These are phyloP conservation scores for Brassica carinata DNA, from an alignment of 345 rosid genomes.

Conservation along the genomic window DNA sequence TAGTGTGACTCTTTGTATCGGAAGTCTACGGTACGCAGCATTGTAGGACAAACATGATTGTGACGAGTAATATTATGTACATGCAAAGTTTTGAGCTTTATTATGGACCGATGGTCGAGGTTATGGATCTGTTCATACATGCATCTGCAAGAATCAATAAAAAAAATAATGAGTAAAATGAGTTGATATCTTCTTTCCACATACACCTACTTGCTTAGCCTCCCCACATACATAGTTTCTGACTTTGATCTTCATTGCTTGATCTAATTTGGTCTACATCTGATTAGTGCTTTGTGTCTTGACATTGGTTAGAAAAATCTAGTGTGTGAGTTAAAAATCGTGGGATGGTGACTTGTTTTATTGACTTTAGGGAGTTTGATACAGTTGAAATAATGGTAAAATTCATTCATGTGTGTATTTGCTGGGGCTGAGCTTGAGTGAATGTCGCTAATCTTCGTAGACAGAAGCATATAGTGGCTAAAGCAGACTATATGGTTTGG, in stretches of 20 bases:
- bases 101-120: constrained; percentile 11
- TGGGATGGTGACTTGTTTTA: neutral
- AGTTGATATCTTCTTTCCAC: constrained; percentile 24
- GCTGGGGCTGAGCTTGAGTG: too few relatives aligned
- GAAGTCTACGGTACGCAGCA: neutral
- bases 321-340: neutral
- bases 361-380: neutral
- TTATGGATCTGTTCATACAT: constrained; percentile 24
- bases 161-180: neutral
- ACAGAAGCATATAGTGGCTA: too few relatives aligned
- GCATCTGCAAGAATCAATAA: constrained; percentile 6
- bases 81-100: neutral
- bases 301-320: neutral
- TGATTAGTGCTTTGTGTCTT: neutral
- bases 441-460: too few relatives aligned
- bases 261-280: constrained; percentile 19
- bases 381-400: neutral
- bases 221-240: neutral
- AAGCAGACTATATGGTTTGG: too few relatives aligned
- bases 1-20: constrained; percentile 8
- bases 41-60: neutral
- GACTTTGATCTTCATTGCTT: neutral
- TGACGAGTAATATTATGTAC: neutral
- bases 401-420: too few relatives aligned
- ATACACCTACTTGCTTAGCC: constrained; percentile 14